phyloP scores from a whole-genome alignment of 2,329 filamentous ascomycete genomes.

The Magnaporthiopsis poae region DNA sequence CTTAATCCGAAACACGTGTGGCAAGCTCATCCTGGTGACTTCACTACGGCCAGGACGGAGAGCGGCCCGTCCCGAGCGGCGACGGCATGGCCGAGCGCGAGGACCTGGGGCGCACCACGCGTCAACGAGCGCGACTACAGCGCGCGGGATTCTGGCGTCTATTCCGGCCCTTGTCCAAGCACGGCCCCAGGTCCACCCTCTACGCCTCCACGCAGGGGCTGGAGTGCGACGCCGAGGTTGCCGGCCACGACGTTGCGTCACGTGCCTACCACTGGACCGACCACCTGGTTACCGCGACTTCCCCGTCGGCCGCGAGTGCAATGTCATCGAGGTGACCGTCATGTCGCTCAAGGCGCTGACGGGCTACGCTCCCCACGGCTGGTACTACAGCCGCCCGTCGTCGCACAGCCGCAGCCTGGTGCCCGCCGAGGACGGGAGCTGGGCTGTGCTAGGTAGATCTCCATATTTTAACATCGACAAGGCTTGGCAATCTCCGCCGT shows the following conservation, averaged over 20 bases:
- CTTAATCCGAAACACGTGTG: no score
- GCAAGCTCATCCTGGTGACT: no score
- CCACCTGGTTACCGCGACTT: constrained; percentile 10
- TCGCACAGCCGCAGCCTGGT: constrained; percentile 11
- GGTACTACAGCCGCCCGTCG: constrained; percentile 14
- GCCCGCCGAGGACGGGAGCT: constrained; percentile 12
- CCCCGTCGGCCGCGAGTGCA: constrained; percentile 11
- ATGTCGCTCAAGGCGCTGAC: constrained; percentile 11
- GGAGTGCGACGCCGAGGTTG: constrained; percentile 12
- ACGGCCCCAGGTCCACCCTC: constrained; percentile 9
- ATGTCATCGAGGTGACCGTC: constrained; percentile 10
- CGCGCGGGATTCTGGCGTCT: constrained; percentile 14
- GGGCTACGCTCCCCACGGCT: constrained; percentile 12
- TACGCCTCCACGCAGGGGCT: constrained; percentile 13
- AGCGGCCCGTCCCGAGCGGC: constrained; percentile 23
- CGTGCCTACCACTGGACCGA: constrained; percentile 13
- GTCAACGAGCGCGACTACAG: constrained; percentile 12
- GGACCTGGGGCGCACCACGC: constrained; percentile 9
- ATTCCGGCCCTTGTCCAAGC: constrained; percentile 11
- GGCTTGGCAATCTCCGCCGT: no score
- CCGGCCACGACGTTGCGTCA: constrained; percentile 14
- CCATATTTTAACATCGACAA: no score
- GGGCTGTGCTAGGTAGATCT: background rate
- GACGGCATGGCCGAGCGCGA: constrained; percentile 20
- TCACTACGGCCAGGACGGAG: constrained; percentile 14